These are phyloP conservation scores for Trichoderma arundinaceum DNA, from an alignment of 2,329 filamentous ascomycete species.

Conservation along the genomic window DNA sequence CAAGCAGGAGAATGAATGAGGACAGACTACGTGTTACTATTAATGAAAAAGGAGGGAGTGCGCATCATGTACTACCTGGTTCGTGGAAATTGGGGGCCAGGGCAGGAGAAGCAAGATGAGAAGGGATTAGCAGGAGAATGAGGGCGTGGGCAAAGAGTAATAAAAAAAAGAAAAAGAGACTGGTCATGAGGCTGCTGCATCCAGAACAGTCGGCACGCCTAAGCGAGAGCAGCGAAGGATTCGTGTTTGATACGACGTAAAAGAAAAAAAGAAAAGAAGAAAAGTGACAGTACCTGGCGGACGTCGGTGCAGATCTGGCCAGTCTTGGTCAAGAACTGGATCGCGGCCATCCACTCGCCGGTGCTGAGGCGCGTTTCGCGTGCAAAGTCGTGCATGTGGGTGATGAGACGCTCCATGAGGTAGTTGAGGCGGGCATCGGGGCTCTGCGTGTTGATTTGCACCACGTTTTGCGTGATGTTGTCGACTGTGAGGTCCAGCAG, in stretches of 20 bases:
- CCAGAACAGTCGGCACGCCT: not conserved
- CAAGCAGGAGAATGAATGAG: not conserved
- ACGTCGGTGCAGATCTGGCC: constrained; percentile 63
- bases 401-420: constrained; percentile 70
- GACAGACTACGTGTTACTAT: not conserved
- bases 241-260: not conserved
- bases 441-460: constrained; percentile 71
- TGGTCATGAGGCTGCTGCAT: not conserved
- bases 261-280: not conserved
- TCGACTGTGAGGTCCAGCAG: constrained; percentile 66
- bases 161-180: not conserved
- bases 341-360: constrained; percentile 73
- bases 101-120: not conserved
- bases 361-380: constrained; percentile 75
- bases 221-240: not conserved
- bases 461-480: constrained; percentile 76
- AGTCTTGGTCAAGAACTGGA: constrained; percentile 70
- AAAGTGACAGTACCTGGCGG: constrained; percentile 13
- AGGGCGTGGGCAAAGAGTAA: not conserved
- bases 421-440: constrained; percentile 67
- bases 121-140: not conserved
- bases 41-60: not conserved
- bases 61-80: not conserved
- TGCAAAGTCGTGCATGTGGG: constrained; percentile 77
- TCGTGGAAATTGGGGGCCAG: not conserved